Conservation (phyloP, 306 rosid species). For the Cicer bijugum region DNA sequence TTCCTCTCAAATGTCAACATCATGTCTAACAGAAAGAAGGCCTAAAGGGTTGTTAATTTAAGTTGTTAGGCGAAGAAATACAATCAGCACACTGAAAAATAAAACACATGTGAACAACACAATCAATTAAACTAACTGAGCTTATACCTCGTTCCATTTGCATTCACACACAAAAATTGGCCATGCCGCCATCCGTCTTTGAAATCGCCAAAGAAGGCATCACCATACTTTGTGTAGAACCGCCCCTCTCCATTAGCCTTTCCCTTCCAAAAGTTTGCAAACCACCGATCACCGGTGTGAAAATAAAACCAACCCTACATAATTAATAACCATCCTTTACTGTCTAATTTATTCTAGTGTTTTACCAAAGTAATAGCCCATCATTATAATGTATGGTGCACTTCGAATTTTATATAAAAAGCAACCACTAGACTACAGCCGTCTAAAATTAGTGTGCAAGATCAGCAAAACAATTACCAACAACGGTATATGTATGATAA, state of each 20-base stretch:
- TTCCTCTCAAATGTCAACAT: slow-evolving; percentile 14
- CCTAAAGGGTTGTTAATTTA: slow-evolving; percentile 13
- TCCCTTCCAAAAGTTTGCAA: slow-evolving; percentile 98
- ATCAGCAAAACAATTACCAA: slow-evolving; percentile 14
- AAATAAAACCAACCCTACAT: slow-evolving; percentile 93
- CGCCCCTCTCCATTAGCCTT: slow-evolving; percentile 97
- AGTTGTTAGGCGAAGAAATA: slow-evolving; percentile 32
- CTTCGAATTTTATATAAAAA: slow-evolving; percentile 32
- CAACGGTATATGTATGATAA: not conserved
- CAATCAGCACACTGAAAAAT: slow-evolving; percentile 8
- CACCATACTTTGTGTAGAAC: slow-evolving; percentile 83
- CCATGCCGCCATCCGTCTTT: slow-evolving; percentile 94
- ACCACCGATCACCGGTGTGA: slow-evolving; percentile 89
- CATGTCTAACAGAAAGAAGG: slow-evolving; percentile 33
- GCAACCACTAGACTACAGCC: not conserved
- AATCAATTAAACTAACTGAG: not conserved
- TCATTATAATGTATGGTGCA: slow-evolving; percentile 15
- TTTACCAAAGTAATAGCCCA: slow-evolving; percentile 34
- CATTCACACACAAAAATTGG: slow-evolving; percentile 75
- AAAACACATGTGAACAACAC: not conserved
- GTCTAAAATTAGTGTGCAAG: slow-evolving; percentile 23
- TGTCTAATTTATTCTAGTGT: slow-evolving; percentile 19
- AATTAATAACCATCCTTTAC: slow-evolving; percentile 41
- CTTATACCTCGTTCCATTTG: slow-evolving; percentile 72
- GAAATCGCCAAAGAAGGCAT: slow-evolving; percentile 85